Base-by-base conservation (phyloP, 2,329 filamentous ascomycete species). In the Byssothecium circinans region DNA sequence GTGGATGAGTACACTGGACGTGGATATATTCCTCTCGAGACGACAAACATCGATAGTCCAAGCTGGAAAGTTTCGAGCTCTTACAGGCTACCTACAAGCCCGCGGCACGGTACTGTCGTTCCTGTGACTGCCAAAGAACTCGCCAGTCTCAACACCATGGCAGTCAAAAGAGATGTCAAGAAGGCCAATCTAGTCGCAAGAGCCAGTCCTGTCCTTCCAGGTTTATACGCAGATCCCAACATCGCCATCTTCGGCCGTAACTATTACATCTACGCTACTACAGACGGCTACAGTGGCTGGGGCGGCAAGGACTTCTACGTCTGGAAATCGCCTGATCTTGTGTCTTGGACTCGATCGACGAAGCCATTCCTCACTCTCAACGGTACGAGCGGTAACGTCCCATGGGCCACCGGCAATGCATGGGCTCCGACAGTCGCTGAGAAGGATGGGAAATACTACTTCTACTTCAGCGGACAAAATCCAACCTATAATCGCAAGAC, bases 11-110 rank as follows among this genome's bases (percentile, higher is more conserved):
- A 80, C 45, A 67, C 60, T 2, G 74, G 71, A 3, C 72, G 78
- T 3, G 78, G 78, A 0, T 82, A 81, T 53, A 76, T 82, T 10
- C 79, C 79, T 0, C 70, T 82, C 0, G 76, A 79, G 64, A 80
- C 79, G 0, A 53, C 58, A 0, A 72, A 81, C 39, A 75, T 81
- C 36, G 67, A 73, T 10, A 76, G 74, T 11, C 78, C 78, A 0
- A 48, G 60, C 6, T 81, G 79, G 79, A 73, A 67, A 30, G 70
- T 81, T 0, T 74, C 78, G 0, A 52, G 54, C 5, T 70, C 64
- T 0, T 81, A 76, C 62, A 74, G 65, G 17, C 63, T 82, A 2
- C 79, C 79, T 0, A 58, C 62, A 0, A 79, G 74, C 34, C 79
- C 79, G 2, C 75, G 79, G 10, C 79, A 82, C 49, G 79, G 79